These are phyloP conservation scores for Phytophthora fragariaefolia DNA, from an alignment of 352 stramenopile species.

Conservation along the genomic window DNA sequence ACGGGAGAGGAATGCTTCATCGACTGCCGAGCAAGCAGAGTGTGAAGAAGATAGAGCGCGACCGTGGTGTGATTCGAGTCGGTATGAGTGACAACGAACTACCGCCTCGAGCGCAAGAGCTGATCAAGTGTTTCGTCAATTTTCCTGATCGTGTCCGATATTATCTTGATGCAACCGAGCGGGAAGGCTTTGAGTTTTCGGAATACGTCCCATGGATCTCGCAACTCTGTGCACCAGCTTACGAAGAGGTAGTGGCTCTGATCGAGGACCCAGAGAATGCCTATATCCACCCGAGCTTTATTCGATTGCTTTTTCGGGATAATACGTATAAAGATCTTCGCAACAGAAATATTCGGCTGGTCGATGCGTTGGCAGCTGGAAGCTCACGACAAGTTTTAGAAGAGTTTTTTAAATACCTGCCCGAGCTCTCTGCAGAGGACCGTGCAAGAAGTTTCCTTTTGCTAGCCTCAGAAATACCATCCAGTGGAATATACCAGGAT, in stretches of 20 bases:
- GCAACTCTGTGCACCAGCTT: conserved; percentile 15
- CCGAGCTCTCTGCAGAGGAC: conserved; percentile 30
- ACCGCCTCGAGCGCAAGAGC: conserved; percentile 7
- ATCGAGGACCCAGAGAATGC: conserved; percentile 7
- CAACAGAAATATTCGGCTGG: conserved; percentile 10
- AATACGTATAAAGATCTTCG: conserved; percentile 28
- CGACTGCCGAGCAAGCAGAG: no score
- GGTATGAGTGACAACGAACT: background rate
- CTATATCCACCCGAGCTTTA: conserved; percentile 13
- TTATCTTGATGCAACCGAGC: conserved; percentile 5
- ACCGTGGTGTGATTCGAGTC: background rate
- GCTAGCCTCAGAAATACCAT: conserved; percentile 19
- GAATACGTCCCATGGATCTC: conserved; percentile 10
- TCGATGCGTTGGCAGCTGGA: conserved; percentile 14
- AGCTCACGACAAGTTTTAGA: conserved; percentile 6
- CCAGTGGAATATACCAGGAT: background rate
- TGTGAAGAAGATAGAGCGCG: no score
- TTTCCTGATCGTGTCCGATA: conserved; percentile 5
- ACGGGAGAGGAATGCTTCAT: no score
- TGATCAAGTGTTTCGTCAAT: conserved; percentile 14
- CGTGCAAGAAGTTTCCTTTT: conserved; percentile 33
- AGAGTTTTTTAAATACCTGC: conserved; percentile 23
- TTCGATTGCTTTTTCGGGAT: conserved; percentile 32
- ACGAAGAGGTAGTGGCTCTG: conserved; percentile 18
- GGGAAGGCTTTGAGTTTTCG: background rate